phyloP scores from a whole-genome alignment of 768 basidiomycete genomes.

The Suillus bovinus region DNA sequence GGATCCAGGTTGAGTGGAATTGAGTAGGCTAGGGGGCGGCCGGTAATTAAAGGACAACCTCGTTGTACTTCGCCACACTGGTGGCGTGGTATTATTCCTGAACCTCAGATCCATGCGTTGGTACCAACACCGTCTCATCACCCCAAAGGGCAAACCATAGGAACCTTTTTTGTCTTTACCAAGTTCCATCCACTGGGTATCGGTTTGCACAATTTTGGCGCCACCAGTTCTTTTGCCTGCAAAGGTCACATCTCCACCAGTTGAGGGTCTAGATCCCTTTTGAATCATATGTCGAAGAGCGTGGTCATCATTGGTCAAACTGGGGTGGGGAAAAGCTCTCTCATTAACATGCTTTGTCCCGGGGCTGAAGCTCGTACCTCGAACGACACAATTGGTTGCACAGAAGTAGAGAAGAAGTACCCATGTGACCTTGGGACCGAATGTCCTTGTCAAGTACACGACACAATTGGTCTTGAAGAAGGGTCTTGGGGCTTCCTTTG shows the following conservation, averaged over 20 bases:
- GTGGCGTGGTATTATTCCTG: neutral
- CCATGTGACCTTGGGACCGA: neutral
- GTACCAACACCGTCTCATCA: neutral
- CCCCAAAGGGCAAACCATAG: neutral
- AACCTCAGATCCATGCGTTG: neutral
- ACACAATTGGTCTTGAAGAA: neutral
- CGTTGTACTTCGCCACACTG: neutral
- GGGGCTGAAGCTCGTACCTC: rapidly evolving
- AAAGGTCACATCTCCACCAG: neutral
- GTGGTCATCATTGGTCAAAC: neutral
- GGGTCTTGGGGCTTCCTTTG: too few relatives aligned
- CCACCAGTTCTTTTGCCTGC: neutral
- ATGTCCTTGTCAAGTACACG: neutral
- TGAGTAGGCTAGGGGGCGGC: too few relatives aligned
- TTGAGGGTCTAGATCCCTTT: neutral
- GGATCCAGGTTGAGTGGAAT: too few relatives aligned
- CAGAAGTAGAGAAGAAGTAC: neutral
- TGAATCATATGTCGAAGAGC: neutral
- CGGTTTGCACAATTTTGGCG: neutral
- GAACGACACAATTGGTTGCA: neutral
- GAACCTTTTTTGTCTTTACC: neutral
- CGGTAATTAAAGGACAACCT: too few relatives aligned
- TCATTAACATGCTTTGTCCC: neutral
- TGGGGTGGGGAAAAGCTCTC: neutral
- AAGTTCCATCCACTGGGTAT: too few relatives aligned